These are phyloP conservation scores for Boletellus sp. DNA, from an alignment of 768 basidiomycete species.

Conservation along the genomic window DNA sequence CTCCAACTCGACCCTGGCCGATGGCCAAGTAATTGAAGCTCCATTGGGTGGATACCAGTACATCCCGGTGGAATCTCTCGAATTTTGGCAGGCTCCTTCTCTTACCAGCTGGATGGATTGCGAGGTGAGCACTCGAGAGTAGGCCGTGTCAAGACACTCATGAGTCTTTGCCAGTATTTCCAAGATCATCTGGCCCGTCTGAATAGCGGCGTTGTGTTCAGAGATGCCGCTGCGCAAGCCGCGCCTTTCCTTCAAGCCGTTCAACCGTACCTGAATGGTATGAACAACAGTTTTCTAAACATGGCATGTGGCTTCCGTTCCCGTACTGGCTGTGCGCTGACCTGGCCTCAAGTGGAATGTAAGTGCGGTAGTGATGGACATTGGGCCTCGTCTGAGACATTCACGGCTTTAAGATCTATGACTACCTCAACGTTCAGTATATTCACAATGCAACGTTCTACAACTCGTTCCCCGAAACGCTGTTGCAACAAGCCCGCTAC, in stretches of 20 bases:
- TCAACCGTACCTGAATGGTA: slow-evolving; percentile 64
- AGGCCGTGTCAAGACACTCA: background rate
- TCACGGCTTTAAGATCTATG: slow-evolving; percentile 52
- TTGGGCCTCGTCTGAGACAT: background rate
- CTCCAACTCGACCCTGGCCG: slow-evolving; percentile 67
- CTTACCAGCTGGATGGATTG: slow-evolving; percentile 77
- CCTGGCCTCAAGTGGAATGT: slow-evolving; percentile 58
- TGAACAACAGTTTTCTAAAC: slow-evolving; percentile 61
- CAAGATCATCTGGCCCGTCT: slow-evolving; percentile 21
- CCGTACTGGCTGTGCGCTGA: slow-evolving; percentile 6
- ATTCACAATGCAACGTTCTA: slow-evolving; percentile 80
- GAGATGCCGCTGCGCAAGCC: slow-evolving; percentile 50
- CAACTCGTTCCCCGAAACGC: slow-evolving; percentile 62
- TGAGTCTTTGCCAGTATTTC: slow-evolving; percentile 22
- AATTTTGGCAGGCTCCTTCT: slow-evolving; percentile 54
- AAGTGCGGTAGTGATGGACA: slow-evolving; percentile 24
- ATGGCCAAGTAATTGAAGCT: slow-evolving; percentile 61
- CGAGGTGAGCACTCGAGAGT: slow-evolving; percentile 31
- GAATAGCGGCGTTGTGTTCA: slow-evolving; percentile 41
- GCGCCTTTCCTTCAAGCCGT: slow-evolving; percentile 61
- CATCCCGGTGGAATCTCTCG: slow-evolving; percentile 57
- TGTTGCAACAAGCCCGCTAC: slow-evolving; percentile 65
- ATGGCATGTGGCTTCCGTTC: slow-evolving; percentile 43
- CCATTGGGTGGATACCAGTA: slow-evolving; percentile 42
- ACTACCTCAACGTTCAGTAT: slow-evolving; percentile 72